These are phyloP conservation scores for Phylloboletellus chloephorus DNA, from an alignment of 1,284 basidiomycete species.

Conservation along the genomic window DNA sequence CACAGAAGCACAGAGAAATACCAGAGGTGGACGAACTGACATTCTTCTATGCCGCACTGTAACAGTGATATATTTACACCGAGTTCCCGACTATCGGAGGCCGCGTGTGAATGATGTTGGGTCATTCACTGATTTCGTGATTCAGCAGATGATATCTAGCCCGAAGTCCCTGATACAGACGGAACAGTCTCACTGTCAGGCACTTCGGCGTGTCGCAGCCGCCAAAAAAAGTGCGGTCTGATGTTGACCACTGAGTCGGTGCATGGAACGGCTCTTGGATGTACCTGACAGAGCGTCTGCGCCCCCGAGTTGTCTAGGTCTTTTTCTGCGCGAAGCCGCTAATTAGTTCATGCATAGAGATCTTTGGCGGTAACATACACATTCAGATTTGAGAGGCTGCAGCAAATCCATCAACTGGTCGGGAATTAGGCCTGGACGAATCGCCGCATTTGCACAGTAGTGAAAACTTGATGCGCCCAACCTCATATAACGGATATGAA, in stretches of 20 bases:
- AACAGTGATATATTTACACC: conserved; percentile 19
- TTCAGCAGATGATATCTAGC: conserved; percentile 1
- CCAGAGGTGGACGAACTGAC: conserved; percentile 20
- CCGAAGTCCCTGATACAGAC: conserved; percentile 4
- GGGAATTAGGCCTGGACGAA: conserved; percentile 22
- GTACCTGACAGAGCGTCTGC: conserved; percentile 6
- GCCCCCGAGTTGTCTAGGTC: conserved; percentile 8
- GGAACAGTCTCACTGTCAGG: conserved; percentile 3
- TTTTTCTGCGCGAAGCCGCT: conserved; percentile 11
- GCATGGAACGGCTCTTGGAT: conserved; percentile 1
- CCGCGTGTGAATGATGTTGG: conserved; percentile 20
- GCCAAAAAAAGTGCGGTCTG: conserved; percentile 1
- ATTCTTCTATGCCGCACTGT: conserved; percentile 19
- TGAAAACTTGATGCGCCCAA: conserved; percentile 18
- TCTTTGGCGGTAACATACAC: conserved; percentile 8
- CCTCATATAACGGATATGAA: conserved; percentile 29
- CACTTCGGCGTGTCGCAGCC: conserved; percentile 1
- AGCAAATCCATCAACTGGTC: conserved; percentile 13
- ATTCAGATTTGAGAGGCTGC: conserved; percentile 5
- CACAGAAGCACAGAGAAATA: conserved; percentile 28
- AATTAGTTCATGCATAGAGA: conserved; percentile 11
- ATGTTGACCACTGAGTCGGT: background rate
- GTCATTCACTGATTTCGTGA: conserved; percentile 19
- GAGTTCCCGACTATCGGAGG: conserved; percentile 11
- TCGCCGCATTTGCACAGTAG: conserved; percentile 10